phyloP scores from a whole-genome alignment of 495 filamentous ascomycete genomes.

The Lasiosphaeris hirsuta region DNA sequence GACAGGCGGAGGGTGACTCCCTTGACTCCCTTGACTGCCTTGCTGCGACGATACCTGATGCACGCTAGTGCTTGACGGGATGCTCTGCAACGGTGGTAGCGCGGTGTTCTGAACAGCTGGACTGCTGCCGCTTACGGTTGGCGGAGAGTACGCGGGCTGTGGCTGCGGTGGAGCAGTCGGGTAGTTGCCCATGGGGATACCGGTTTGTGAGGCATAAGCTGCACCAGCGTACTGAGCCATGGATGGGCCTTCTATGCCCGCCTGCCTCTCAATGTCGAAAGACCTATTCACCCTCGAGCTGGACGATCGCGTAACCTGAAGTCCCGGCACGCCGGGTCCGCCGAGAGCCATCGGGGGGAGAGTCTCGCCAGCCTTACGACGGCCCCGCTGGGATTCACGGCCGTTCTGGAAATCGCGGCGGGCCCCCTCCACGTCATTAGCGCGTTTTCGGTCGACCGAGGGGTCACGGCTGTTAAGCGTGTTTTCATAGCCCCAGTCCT shows the following conservation, averaged over 20 bases:
- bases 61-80: neutral
- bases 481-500: slow-evolving; percentile 43
- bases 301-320: slow-evolving; percentile 35
- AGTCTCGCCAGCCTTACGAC: slow-evolving; percentile 43
- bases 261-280: slow-evolving; percentile 32
- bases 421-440: slow-evolving; percentile 20
- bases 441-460: slow-evolving; percentile 30
- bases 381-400: slow-evolving; percentile 43
- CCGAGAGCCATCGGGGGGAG: slow-evolving; percentile 25
- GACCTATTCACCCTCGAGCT: slow-evolving; percentile 15
- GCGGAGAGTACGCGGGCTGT: neutral
- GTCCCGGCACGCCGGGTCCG: neutral
- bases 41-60: neutral
- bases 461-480: slow-evolving; percentile 28
- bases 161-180: slow-evolving; percentile 5
- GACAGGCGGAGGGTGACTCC: neutral
- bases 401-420: slow-evolving; percentile 26
- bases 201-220: slow-evolving; percentile 18
- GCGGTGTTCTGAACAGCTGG: slow-evolving; percentile 10
- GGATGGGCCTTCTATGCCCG: slow-evolving; percentile 19
- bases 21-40: slow-evolving; percentile 22
- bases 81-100: slow-evolving; percentile 14
- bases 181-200: slow-evolving; percentile 2
- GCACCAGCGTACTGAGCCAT: slow-evolving; percentile 22
- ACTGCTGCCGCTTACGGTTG: neutral